These are phyloP conservation scores for Waltergamsia citrina DNA, from an alignment of 2,329 filamentous ascomycete genomes.

Conservation along the genomic window DNA sequence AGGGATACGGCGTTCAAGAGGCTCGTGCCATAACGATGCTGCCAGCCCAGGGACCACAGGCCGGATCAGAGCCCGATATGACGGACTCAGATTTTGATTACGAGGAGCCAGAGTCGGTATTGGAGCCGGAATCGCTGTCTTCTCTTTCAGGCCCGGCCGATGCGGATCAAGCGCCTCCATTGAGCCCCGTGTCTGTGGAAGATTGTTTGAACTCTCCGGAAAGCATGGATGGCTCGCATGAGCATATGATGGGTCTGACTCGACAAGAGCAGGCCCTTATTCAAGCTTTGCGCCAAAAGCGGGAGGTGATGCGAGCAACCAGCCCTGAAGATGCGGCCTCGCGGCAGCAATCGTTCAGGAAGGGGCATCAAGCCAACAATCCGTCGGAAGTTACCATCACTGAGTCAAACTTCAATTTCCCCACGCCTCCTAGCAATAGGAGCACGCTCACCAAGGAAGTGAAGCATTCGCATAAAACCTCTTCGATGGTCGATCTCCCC, in stretches of 20 bases:
- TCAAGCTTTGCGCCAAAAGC: constrained; percentile 45
- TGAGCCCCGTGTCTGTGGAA: constrained; percentile 37
- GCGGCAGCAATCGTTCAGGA: not conserved
- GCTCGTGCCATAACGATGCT: constrained; percentile 27
- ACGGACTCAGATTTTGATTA: constrained; percentile 12
- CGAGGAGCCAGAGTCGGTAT: constrained; percentile 8
- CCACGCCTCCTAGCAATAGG: constrained; percentile 16
- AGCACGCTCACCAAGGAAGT: constrained; percentile 1
- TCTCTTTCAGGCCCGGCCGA: constrained; percentile 7
- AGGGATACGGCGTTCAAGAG: constrained; percentile 24
- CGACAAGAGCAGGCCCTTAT: constrained; percentile 49
- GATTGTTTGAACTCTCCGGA: constrained; percentile 31
- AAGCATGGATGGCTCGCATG: constrained; percentile 19
- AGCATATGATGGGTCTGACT: constrained; percentile 47
- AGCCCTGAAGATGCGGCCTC: constrained; percentile 1
- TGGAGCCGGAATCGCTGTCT: constrained; percentile 9
- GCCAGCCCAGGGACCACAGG: constrained; percentile 15
- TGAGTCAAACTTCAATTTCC: constrained; percentile 21
- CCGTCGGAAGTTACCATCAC: constrained; percentile 19
- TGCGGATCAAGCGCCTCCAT: constrained; percentile 5
- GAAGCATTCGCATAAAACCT: not conserved
- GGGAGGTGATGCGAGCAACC: constrained; percentile 44
- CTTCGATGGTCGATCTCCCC: not conserved
- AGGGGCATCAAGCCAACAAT: constrained; percentile 15
- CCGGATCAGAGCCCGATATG: constrained; percentile 1